phyloP scores from a whole-genome alignment of 2,329 filamentous ascomycete genomes.

The Fusarium haematococcum region DNA sequence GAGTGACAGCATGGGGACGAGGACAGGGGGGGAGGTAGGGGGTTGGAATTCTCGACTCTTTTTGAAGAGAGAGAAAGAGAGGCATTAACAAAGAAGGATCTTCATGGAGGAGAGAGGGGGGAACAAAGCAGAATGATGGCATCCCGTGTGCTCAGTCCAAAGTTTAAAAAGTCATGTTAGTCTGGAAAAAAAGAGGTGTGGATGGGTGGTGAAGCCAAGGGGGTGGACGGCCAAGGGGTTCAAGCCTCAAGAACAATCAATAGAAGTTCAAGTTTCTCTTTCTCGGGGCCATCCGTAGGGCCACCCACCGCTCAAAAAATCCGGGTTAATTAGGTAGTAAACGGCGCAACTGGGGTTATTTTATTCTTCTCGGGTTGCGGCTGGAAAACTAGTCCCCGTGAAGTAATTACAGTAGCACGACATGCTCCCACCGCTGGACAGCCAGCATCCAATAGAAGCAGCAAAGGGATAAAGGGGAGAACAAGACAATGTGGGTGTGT shows the following conservation, averaged over 20 bases:
- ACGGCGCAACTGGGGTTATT: background rate
- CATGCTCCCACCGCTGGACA: background rate
- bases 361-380: background rate
- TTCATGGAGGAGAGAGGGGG: background rate
- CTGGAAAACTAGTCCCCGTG: background rate
- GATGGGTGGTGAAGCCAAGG: background rate
- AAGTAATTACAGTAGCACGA: background rate
- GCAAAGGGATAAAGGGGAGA: background rate
- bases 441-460: background rate
- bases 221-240: background rate
- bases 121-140: background rate
- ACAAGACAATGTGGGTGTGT: background rate
- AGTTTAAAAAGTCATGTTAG: background rate
- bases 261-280: background rate
- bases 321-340: background rate
- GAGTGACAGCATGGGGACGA: constrained; percentile 12
- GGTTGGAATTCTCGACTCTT: background rate
- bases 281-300: background rate
- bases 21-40: constrained; percentile 3
- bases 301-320: background rate
- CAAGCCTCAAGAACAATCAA: background rate
- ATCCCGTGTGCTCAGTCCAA: constrained; percentile 2
- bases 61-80: background rate
- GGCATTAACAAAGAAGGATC: background rate
- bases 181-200: background rate